Evolutionary conservation across 23 red algal species (phyloP), one percentile per base, ranked within the genome.

Genomic region (Gracilaria domingensis): DNA sequence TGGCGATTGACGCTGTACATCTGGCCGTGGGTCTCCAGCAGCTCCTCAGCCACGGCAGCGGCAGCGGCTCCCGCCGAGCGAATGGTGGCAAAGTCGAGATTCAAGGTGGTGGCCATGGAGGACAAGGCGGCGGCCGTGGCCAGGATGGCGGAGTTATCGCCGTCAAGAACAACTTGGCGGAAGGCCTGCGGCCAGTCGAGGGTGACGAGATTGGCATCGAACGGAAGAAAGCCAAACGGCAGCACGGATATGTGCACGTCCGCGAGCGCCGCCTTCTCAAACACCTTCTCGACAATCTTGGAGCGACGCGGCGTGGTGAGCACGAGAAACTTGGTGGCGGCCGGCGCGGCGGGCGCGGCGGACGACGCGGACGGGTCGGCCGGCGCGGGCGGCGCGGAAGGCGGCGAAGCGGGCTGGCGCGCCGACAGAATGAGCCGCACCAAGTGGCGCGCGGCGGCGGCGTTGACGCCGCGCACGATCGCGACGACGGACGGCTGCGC

Each of bases 171-270:
- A 26, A 95, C 71, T 64, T 95, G 75, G 21, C 93, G 86, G 45
- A 77, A 91, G 0, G 86, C 84, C 23, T 83, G 85, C 12, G 86
- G 86, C 93, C 93, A 88, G 56, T 89, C 93, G 56, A 95, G 86
- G 1, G 93, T 91, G 39, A 87, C 72, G 12, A 90, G 54, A 57
- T 90, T 86, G 18, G 60, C 85, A 38, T 95, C 93, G 71, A 95
- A 86, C 33, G 93, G 87, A 45, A 95, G 65, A 64, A 95, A 95
- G 65, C 92, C 92, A 29, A 94, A 83, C 32, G 74, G 92, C 8
- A 94, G 77, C 1, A 76, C 47, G 20, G 82, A 83, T n/a, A 88
- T 62, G 12, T 69, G 82, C 6, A 94, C n/a, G 38, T 87, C 83
- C 23, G 64, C 26, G 7, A 80, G n/a, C 7, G 35, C 61, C n/a